These are phyloP conservation scores for Cornus suecica DNA, from an alignment of 148 eudicot genomes.

Conservation along the genomic window DNA sequence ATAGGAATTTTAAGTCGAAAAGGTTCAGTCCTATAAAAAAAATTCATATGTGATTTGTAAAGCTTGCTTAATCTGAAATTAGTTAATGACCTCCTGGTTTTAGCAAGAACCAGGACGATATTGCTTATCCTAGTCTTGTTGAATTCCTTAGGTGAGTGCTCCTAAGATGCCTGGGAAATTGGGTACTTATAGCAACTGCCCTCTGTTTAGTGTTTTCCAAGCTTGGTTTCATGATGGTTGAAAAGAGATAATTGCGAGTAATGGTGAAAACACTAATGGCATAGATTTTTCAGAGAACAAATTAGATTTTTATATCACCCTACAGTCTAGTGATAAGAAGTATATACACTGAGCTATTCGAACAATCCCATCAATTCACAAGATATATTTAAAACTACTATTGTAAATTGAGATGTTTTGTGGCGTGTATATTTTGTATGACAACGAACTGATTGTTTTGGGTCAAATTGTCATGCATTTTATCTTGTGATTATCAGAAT, in stretches of 20 bases:
- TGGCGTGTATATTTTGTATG: background rate
- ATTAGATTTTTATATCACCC: too few species aligned
- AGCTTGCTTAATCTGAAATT: background rate
- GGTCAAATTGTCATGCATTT: background rate
- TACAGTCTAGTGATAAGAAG: too few species aligned
- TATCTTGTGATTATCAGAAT: background rate
- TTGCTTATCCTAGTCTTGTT: background rate
- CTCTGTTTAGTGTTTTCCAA: background rate
- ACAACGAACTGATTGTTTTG: background rate
- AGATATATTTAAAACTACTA: background rate
- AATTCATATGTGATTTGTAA: background rate
- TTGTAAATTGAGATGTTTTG: background rate
- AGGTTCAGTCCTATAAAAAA: background rate
- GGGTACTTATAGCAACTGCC: background rate
- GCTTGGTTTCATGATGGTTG: too few species aligned
- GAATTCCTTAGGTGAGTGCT: background rate
- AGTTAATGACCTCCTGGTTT: background rate
- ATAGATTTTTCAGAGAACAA: too few species aligned
- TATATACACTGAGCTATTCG: too few species aligned
- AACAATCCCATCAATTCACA: too few species aligned
- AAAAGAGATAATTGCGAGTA: too few species aligned
- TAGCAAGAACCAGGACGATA: background rate
- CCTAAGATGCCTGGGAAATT: background rate
- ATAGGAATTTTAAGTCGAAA: background rate
- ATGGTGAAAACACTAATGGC: too few species aligned